These are phyloP conservation scores for Neopestalotiopsis sp. DNA, from an alignment of 2,329 filamentous ascomycete genomes.

Conservation along the genomic window DNA sequence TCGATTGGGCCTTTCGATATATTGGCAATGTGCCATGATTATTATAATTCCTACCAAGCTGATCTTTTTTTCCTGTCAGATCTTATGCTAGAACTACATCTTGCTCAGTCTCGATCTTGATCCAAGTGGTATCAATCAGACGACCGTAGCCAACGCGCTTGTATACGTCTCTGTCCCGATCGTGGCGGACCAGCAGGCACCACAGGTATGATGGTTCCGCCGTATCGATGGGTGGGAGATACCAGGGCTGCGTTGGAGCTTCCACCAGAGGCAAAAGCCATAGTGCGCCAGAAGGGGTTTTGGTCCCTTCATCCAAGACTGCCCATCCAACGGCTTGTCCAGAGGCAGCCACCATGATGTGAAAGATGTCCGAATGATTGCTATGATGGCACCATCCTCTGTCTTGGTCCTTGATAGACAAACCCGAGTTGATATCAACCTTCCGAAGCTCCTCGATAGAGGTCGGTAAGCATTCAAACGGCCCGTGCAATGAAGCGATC, in stretches of 20 bases:
- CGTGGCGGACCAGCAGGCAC: neutral
- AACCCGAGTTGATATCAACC: neutral
- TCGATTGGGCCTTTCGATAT: too few relatives aligned
- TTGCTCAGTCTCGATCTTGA: neutral
- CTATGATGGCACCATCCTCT: neutral
- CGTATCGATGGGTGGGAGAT: neutral
- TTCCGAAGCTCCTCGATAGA: conserved; percentile 3
- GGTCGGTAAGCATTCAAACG: neutral
- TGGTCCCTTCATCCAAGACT: neutral
- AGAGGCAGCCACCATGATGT: neutral
- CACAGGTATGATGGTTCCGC: neutral
- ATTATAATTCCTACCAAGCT: too few relatives aligned
- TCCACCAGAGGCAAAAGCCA: neutral
- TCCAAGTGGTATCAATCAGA: neutral
- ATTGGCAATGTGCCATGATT: too few relatives aligned
- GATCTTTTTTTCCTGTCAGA: too few relatives aligned
- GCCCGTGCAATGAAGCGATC: neutral
- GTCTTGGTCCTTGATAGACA: neutral
- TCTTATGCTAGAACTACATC: neutral
- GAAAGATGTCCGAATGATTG: neutral
- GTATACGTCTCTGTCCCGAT: neutral
- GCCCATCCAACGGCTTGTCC: neutral
- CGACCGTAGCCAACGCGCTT: neutral
- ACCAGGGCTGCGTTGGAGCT: conserved; percentile 6
- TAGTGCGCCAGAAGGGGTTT: neutral